These are phyloP conservation scores for Talaromyces piceae DNA, from an alignment of 2,329 filamentous ascomycete genomes.

Conservation along the genomic window DNA sequence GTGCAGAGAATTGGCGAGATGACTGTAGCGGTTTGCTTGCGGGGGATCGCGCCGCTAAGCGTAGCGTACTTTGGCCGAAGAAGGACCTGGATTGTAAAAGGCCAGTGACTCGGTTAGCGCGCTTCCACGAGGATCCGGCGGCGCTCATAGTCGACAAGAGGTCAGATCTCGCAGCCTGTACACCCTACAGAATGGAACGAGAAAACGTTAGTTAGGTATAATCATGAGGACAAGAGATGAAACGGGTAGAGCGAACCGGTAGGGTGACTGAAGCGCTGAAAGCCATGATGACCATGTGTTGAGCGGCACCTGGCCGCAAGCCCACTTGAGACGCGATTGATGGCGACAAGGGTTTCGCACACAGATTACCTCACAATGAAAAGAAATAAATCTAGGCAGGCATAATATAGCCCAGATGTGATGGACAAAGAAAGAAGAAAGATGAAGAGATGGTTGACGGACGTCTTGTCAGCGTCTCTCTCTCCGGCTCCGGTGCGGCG, in stretches of 20 bases:
- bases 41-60: constrained; percentile 13
- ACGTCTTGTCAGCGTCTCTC: too few relatives aligned
- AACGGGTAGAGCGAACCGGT: constrained; percentile 32
- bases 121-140: constrained; percentile 30
- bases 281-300: constrained; percentile 41
- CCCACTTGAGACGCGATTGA: constrained; percentile 1
- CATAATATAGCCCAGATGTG: constrained; percentile 6
- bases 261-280: constrained; percentile 43
- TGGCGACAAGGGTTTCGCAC: neutral
- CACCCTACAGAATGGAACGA: constrained; percentile 30
- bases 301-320: constrained; percentile 32
- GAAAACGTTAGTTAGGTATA: neutral
- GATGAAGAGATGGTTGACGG: constrained; percentile 14
- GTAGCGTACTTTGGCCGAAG: constrained; percentile 11
- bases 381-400: constrained; percentile 14
- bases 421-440: constrained; percentile 12
- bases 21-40: constrained; percentile 13
- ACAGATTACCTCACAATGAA: constrained; percentile 6
- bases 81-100: constrained; percentile 14
- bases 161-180: constrained; percentile 36
- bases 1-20: constrained; percentile 27
- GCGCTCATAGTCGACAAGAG: constrained; percentile 38
- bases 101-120: constrained; percentile 16
- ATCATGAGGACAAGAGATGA: neutral
- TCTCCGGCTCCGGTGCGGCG: constrained; percentile 21